Evolutionary conservation across 768 basidiomycete genomes (phyloP).

Genomic region (Xerocomellus amylosporus): DNA sequence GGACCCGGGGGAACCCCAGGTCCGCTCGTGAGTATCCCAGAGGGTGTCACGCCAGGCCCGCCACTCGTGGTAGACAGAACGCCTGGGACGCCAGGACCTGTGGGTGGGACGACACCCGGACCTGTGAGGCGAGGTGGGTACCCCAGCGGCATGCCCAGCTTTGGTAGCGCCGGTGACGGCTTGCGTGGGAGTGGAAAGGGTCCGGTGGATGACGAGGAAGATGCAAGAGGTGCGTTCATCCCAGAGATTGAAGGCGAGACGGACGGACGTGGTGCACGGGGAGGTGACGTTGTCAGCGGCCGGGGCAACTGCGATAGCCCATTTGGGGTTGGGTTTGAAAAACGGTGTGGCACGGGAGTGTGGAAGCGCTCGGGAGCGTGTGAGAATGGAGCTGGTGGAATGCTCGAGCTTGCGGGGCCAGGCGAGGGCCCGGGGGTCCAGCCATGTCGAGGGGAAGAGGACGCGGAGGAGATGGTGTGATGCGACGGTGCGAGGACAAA

Average conservation of each 20-base stretch:
- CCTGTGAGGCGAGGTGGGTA: constrained; percentile 32
- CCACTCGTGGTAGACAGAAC: constrained; percentile 17
- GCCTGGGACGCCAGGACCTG: constrained; percentile 27
- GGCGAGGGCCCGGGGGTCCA: constrained; percentile 32
- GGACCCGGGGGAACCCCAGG: constrained; percentile 30
- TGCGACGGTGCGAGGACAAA: constrained; percentile 53
- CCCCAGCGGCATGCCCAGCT: constrained; percentile 27
- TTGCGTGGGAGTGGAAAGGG: constrained; percentile 26
- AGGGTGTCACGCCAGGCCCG: constrained; percentile 21
- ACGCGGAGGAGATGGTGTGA: constrained; percentile 31
- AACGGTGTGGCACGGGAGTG: constrained; percentile 30
- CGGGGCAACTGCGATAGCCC: constrained; percentile 20
- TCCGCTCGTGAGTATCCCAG: constrained; percentile 30
- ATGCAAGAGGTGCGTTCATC: constrained; percentile 13
- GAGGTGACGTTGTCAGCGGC: constrained; percentile 37
- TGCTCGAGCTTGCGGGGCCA: constrained; percentile 29
- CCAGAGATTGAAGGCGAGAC: constrained; percentile 18
- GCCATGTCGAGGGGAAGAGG: constrained; percentile 44
- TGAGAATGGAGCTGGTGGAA: constrained; percentile 28
- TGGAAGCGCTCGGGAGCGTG: constrained; percentile 28
- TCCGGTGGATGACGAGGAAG: constrained; percentile 16
- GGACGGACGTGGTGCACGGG: constrained; percentile 31
- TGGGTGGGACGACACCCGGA: constrained; percentile 29
- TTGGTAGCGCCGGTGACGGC: constrained; percentile 26
- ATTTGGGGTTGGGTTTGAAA: constrained; percentile 24